Evolutionary conservation across 192 early-diverging fungal genomes (phyloP).

Genomic region (Linderina pennispora): DNA sequence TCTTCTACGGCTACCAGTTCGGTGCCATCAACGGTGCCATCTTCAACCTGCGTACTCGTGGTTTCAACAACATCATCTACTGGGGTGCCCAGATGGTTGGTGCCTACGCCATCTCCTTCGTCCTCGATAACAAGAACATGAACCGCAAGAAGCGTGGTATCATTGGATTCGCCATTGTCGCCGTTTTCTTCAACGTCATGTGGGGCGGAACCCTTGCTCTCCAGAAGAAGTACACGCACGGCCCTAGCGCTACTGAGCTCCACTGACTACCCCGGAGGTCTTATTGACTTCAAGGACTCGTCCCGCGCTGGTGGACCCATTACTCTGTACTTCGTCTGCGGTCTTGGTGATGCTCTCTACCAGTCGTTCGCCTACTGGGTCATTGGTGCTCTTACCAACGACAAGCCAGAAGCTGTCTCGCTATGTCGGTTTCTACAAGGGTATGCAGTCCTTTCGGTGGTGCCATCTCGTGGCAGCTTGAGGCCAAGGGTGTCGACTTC

Average conservation of each 20-base stretch:
- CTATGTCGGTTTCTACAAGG: constrained; percentile 88
- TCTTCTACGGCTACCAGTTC: constrained; percentile 87
- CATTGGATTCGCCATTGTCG: constrained; percentile 48
- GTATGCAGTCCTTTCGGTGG: constrained; percentile 72
- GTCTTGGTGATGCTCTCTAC: constrained; percentile 75
- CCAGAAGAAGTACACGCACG: constrained; percentile 49
- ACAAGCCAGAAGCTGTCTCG: constrained; percentile 64
- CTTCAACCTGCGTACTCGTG: constrained; percentile 68
- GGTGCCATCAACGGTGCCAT: constrained; percentile 59
- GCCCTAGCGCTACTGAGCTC: constrained; percentile 8
- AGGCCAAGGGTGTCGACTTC: constrained; percentile 44
- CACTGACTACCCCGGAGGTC: constrained; percentile 14
- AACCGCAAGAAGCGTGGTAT: constrained; percentile 59
- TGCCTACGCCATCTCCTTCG: constrained; percentile 55
- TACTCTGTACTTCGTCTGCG: constrained; percentile 70
- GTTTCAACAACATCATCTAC: constrained; percentile 76
- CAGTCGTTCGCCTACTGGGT: constrained; percentile 82
- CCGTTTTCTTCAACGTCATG: constrained; percentile 47
- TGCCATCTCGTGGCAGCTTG: constrained; percentile 67
- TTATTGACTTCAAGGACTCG: constrained; percentile 46
- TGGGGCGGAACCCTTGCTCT: constrained; percentile 63
- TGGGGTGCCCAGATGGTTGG: constrained; percentile 78
- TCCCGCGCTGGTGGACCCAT: constrained; percentile 52
- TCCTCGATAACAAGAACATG: constrained; percentile 56
- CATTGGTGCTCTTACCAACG: constrained; percentile 79